Base-by-base conservation (phyloP, 371 early-diverging fungal genomes). In the Lichtheimia ramosa region DNA sequence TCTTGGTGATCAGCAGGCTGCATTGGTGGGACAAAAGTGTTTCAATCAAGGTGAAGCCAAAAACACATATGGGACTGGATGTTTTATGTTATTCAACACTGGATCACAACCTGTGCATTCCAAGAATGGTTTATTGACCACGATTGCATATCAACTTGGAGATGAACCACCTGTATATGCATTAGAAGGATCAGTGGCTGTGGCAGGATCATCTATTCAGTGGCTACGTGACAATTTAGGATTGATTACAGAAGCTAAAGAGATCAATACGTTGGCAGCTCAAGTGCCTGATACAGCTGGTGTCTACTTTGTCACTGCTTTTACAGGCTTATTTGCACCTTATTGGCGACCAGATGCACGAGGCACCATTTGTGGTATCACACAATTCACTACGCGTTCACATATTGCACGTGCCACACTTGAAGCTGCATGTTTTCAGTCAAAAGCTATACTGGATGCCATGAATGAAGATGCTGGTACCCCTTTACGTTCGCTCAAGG, bases 1-100 rank as follows among this genome's bases (percentile, higher is more conserved):
- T 64, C 73, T 98, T 24, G 98, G 98, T 34, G 98, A 98, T 77
- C 98, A 98, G 69, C 98, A 98, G 67, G 94, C 96, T 15, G 97
- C 98, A 2, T 76, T 96, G 41, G 95, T 98, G 20, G 98, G 98
- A 5, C 98, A 97, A 69, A 84, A 88, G 58, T 97, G 98, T 74
- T 92, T 95, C 68, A 53, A 51, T 4, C 56, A 54, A 1, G 78
- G 78, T 4, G 78, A 77, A 13, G 92, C 92, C 58, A 98, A 98
- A 80, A 96, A 94, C 81, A 98, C 98, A 7, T 83, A 95, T 77
- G 98, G 98, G 28, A 97, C 97, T 5, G 98, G 98, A 10, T 94
- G 96, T 71, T 97, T 97, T 74, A 90, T 96, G 93, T 74, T 98
- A 41, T 93, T 91, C 79, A 96, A 98, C 82, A 93, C 93, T 3